Evolutionary conservation across 129 eudicot species (phyloP), one percentile per base, ranked within the genome.

Genomic region (Flaveria trinervia): DNA sequence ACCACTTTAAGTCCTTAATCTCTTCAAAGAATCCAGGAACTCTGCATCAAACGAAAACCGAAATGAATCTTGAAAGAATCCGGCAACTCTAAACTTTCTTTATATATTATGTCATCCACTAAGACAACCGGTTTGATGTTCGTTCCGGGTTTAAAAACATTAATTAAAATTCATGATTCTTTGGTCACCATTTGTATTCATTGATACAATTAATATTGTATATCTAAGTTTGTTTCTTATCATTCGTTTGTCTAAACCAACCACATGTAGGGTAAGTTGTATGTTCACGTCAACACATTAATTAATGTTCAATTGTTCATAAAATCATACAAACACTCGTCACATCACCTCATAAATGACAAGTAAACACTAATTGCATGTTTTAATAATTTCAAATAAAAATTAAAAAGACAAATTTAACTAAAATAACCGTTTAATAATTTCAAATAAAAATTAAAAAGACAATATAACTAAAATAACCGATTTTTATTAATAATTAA

Each of bases 241-340:
- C 74, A 70, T 9, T 70, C 10, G 60, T 70, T 70, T 48, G 25
- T 48, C 41, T 55, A 50, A 72, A 12, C 50, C 41, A 36, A 39
- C 36, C 22, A 55, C 36, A 72, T 28, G 67, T 72, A 55, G 77
- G 67, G 54, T 36, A 22, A 18, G 77, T 56, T 17, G 52, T 36
- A 12, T 33, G 36, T 6, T 9, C 36, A 33, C 14, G 22, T 54
- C 76, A 39, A 72, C 10, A 72, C 33, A 36, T 55, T 55, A 55
- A 36, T 55, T 55, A 55, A 33, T 12, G 39, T 11, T 72, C 52
- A 12, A 12, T 17, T 12, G 39, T 11, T 72, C 66, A 12, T 54
- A 55, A 36, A 72, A 39, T 16, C 52, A 36, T 72, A 54, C 39
- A 16, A 36, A 33, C 48, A 65, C 52, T 72, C 18, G 2, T 72